These are phyloP conservation scores for Plasmodium malariae DNA, from an alignment of 169 alveolate genomes.

Conservation along the genomic window DNA sequence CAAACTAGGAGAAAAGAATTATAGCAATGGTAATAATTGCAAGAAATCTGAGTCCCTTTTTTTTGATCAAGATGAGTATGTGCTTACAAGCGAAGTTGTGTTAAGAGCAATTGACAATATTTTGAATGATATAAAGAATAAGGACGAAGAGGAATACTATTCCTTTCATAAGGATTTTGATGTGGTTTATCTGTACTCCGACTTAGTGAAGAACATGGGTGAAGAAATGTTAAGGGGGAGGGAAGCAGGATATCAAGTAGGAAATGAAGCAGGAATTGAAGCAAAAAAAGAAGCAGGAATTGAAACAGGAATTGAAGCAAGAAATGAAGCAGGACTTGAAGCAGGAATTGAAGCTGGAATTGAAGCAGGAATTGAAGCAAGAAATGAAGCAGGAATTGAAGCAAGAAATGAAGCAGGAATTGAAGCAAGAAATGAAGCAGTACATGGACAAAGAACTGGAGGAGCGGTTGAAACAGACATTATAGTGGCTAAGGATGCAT, in stretches of 20 bases:
- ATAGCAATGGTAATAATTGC: neutral
- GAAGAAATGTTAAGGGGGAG: neutral
- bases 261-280: neutral
- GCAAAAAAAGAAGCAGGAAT: neutral
- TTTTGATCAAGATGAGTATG: constrained; percentile 31
- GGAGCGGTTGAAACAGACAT: too few relatives aligned
- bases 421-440: constrained; percentile 7
- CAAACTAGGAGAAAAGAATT: neutral
- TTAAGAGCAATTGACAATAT: constrained; percentile 40
- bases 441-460: constrained; percentile 8
- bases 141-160: constrained; percentile 55
- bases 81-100: constrained; percentile 35
- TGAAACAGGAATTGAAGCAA: too few relatives aligned
- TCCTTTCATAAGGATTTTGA: constrained; percentile 52
- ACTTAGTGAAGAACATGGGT: constrained; percentile 10
- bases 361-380: neutral
- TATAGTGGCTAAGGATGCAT: too few relatives aligned
- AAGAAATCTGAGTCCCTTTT: neutral
- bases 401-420: neutral
- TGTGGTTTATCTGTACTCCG: constrained; percentile 65
- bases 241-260: neutral
- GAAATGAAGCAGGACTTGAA: neutral
- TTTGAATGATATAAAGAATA: constrained; percentile 1
- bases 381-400: neutral
- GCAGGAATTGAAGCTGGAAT: neutral